Percentiles rank a stretch among this genome's conserved stretches.
Conservation (phyloP, 805 yeast genomes). For the Huiozyma naganishii region DNA sequence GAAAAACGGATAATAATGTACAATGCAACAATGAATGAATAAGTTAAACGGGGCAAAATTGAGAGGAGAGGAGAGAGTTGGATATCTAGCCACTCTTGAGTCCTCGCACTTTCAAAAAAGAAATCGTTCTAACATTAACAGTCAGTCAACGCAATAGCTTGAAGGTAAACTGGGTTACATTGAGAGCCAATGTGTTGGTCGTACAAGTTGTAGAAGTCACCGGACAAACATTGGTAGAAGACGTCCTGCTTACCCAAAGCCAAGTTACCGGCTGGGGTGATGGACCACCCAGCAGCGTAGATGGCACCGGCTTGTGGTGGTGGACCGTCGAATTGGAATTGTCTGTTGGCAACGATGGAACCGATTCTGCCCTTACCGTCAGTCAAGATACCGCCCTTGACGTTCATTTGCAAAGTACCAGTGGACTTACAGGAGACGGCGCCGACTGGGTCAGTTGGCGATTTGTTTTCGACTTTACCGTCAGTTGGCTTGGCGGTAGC, state of each 20-base stretch:
- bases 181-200: slow-evolving; percentile 50
- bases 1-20: not conserved
- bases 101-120: not conserved
- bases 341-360: slow-evolving; percentile 63
- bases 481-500: slow-evolving; percentile 33
- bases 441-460: slow-evolving; percentile 23
- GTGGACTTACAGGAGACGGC: slow-evolving; percentile 19
- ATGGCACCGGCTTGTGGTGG: slow-evolving; percentile 66
- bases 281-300: slow-evolving; percentile 55
- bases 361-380: slow-evolving; percentile 56
- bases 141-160: slow-evolving; percentile 43
- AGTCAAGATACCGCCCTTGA: slow-evolving; percentile 38
- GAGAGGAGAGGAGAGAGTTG: not conserved
- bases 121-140: slow-evolving; percentile 30
- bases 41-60: not conserved
- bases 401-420: slow-evolving; percentile 40
- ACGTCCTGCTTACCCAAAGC: slow-evolving; percentile 50
- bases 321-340: slow-evolving; percentile 70
- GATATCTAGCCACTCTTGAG: not conserved
- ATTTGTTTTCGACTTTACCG: slow-evolving; percentile 22
- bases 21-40: slow-evolving; percentile 1
- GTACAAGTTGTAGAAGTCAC: slow-evolving; percentile 69
- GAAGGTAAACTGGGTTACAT: slow-evolving; percentile 52
- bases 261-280: slow-evolving; percentile 42
- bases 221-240: slow-evolving; percentile 67